Conservation (phyloP, 208 protist species). For the Leishmania amazonensis region DNA sequence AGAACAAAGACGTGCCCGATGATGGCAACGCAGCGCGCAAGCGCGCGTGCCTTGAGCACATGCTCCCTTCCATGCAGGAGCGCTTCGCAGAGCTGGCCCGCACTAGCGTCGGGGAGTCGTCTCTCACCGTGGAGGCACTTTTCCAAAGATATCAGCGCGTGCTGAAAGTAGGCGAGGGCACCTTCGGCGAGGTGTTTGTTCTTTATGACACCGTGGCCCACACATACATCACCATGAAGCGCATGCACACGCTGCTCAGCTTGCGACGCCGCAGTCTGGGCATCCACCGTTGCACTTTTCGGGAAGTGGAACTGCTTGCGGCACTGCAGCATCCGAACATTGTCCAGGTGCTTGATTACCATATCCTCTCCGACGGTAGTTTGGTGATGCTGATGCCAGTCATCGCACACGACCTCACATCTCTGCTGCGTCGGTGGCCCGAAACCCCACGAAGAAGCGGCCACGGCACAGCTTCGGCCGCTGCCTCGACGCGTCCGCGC, state of each 20-base stretch:
- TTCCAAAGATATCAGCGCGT: slow-evolving; percentile 62
- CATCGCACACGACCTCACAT: slow-evolving; percentile 73
- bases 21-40: slow-evolving; percentile 14
- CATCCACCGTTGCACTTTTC: slow-evolving; percentile 74
- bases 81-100: slow-evolving; percentile 23
- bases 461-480: slow-evolving; percentile 1
- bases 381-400: slow-evolving; percentile 79
- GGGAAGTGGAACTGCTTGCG: slow-evolving; percentile 74
- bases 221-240: slow-evolving; percentile 88
- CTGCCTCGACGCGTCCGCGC: slow-evolving; percentile 16
- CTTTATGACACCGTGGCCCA: slow-evolving; percentile 70
- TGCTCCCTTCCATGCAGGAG: slow-evolving; percentile 21
- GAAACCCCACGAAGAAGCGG: slow-evolving; percentile 14
- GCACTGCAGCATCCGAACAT: slow-evolving; percentile 80
- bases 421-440: slow-evolving; percentile 62
- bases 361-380: slow-evolving; percentile 67
- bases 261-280: slow-evolving; percentile 45
- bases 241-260: slow-evolving; percentile 70
- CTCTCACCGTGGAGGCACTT: slow-evolving; percentile 25
- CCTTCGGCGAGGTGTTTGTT: slow-evolving; percentile 87
- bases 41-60: slow-evolving; percentile 23
- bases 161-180: slow-evolving; percentile 86
- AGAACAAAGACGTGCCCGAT: neutral
- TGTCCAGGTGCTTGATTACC: slow-evolving; percentile 63
- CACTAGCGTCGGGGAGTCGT: neutral